Base-by-base conservation (phyloP, 176 grass and related monocot species). In the Eremochloa ophiuroides region DNA sequence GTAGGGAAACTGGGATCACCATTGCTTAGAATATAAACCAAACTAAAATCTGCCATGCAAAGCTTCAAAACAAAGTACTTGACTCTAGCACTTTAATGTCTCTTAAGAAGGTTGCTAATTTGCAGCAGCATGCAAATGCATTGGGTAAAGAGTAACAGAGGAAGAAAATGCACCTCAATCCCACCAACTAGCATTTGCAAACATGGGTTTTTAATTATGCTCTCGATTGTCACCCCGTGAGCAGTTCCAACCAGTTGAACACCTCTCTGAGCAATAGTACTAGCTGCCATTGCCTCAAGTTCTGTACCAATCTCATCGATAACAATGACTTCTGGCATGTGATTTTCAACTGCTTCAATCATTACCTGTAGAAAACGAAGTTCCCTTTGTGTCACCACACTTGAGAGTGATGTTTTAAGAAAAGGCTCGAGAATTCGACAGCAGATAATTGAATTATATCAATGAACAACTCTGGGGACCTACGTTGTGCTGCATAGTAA, bases 331-430 rank as follows among this genome's bases (percentile, higher is more conserved):
- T 98, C 96, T 0, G 96, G 96, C 96, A 98, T 98, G 84, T 98
- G 96, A 84, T 98, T 98, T 87, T 98, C 96, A 76, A 98, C 96
- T 51, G 96, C 96, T 87, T 98, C 93, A 59, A 95, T 98, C 96
- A 98, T 98, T 55, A 97, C 85, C 94, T 97, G 59, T 13, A 78
- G 33, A 84, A 80, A 71, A 65, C 11, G 41, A 55, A 22, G 41
- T 76, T 69, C 10, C 38, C 13, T 76, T 39, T 75, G 29, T 71
- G 50, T 86, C 42, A 80, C 5, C 15, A 10, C 17, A 34, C 28
- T 75, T 64, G 25, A 28, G 43, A 66, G 30, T 63, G 33, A 73
- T 64, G 73, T 7, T 35, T 38, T 18, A 11, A 47, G 11, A 80
- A 63, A 46, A 53, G 28, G 14, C 29, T 7, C 44, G 4, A 46